A percentile compares a stretch with the other conserved stretches of the same genome.
phyloP scores from a whole-genome alignment of 2,329 filamentous ascomycete species.

The Tolypocladium ovalisporum region DNA sequence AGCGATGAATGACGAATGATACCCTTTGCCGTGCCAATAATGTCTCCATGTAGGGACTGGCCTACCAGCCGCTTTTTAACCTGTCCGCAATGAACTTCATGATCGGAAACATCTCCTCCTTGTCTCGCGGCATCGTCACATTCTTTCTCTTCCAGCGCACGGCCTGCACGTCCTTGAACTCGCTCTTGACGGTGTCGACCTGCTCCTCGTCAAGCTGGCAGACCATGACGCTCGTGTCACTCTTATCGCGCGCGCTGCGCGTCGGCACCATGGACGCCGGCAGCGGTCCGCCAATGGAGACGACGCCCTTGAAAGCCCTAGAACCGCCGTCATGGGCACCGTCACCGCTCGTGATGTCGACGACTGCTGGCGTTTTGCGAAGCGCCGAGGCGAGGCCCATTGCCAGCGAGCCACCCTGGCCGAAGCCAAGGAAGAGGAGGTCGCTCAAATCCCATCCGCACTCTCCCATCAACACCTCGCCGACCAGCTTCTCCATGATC shows the following conservation, averaged over 20 bases:
- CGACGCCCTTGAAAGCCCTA: slow-evolving; percentile 40
- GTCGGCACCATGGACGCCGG: slow-evolving; percentile 39
- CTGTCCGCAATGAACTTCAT: slow-evolving; percentile 74
- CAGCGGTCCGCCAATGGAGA: slow-evolving; percentile 52
- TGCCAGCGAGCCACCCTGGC: slow-evolving; percentile 55
- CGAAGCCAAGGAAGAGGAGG: slow-evolving; percentile 55
- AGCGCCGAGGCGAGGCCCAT: slow-evolving; percentile 42
- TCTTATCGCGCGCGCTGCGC: slow-evolving; percentile 37
- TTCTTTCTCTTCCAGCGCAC: slow-evolving; percentile 59
- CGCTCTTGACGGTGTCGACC: slow-evolving; percentile 50
- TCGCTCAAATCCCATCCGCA: slow-evolving; percentile 51
- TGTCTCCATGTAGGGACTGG: background rate
- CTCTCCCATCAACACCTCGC: slow-evolving; percentile 36
- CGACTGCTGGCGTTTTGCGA: slow-evolving; percentile 20
- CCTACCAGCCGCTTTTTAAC: slow-evolving; percentile 25
- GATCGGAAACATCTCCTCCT: slow-evolving; percentile 80
- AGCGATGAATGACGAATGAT: slow-evolving; percentile 9
- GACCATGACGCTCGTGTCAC: slow-evolving; percentile 52
- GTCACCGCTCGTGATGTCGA: slow-evolving; percentile 16
- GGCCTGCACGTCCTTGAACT: slow-evolving; percentile 56
- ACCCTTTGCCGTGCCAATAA: slow-evolving; percentile 6
- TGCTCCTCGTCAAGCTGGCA: slow-evolving; percentile 51
- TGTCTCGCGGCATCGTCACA: slow-evolving; percentile 71
- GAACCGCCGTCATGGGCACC: slow-evolving; percentile 1
- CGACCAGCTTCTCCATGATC: slow-evolving; percentile 40